Conservation (phyloP, 2,329 filamentous ascomycete genomes). For the Apiospora aurea region DNA sequence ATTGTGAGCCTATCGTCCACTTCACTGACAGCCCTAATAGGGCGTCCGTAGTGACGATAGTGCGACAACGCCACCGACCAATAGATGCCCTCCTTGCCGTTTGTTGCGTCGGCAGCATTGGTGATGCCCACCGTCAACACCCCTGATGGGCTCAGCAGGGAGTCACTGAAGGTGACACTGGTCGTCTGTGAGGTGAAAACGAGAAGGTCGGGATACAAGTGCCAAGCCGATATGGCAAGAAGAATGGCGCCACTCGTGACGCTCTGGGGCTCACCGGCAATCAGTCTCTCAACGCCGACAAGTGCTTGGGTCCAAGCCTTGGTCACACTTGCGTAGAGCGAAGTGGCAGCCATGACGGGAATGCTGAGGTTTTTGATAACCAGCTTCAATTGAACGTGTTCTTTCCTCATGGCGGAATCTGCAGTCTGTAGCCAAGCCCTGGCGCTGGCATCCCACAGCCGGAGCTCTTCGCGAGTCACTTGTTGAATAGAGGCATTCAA, state of each 20-base stretch:
- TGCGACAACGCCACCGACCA: conserved; percentile 16
- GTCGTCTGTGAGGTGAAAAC: neutral
- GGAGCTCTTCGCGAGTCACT: conserved; percentile 34
- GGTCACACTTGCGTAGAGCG: conserved; percentile 31
- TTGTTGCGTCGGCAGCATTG: too few relatives aligned
- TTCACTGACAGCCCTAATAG: neutral
- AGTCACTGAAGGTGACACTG: neutral
- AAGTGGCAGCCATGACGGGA: neutral
- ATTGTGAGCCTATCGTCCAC: neutral
- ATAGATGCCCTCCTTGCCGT: neutral
- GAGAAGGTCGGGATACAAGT: conserved; percentile 11
- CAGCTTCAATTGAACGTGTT: conserved; percentile 36
- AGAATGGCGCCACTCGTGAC: neutral
- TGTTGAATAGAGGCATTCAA: conserved; percentile 31
- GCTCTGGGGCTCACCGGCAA: conserved; percentile 32
- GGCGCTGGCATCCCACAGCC: conserved; percentile 42
- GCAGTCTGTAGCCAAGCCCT: conserved; percentile 41
- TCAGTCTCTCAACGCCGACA: conserved; percentile 27
- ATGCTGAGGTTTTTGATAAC: conserved; percentile 30
- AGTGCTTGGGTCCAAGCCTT: conserved; percentile 36
- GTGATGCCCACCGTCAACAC: neutral
- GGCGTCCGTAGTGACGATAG: conserved; percentile 16
- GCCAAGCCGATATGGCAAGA: conserved; percentile 10
- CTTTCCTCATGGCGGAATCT: conserved; percentile 32
- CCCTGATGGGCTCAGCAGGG: neutral